A percentile compares a stretch with the other conserved stretches of the same genome.
phyloP scores from a whole-genome alignment of 495 filamentous ascomycete genomes.

The Penicillium herquei region DNA sequence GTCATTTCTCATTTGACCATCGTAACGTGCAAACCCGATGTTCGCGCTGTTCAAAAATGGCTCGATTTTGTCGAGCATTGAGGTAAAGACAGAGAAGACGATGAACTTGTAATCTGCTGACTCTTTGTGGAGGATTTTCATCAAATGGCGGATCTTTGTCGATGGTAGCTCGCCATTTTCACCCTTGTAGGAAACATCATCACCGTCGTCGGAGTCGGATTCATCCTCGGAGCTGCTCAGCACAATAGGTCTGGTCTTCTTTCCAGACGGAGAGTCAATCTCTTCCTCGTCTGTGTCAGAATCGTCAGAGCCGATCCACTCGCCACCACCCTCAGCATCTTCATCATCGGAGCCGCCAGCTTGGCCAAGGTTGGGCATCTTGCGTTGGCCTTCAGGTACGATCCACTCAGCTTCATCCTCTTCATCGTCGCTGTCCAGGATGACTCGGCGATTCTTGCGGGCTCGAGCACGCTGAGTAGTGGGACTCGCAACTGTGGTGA shows the following conservation, averaged over 20 bases:
- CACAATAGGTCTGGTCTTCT: slow-evolving; percentile 17
- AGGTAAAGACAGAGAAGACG: slow-evolving; percentile 96
- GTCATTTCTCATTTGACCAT: slow-evolving; percentile 94
- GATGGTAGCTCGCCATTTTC: slow-evolving; percentile 64
- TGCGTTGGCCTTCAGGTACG: slow-evolving; percentile 61
- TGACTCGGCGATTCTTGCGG: slow-evolving; percentile 49
- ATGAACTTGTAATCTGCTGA: slow-evolving; percentile 84
- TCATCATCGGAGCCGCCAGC: slow-evolving; percentile 83
- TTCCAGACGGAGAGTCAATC: slow-evolving; percentile 34
- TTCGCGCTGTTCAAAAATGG: slow-evolving; percentile 76
- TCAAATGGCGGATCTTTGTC: slow-evolving; percentile 84
- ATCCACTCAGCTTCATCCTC: slow-evolving; percentile 76
- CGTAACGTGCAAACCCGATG: slow-evolving; percentile 82
- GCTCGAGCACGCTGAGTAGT: slow-evolving; percentile 37
- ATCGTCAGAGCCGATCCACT: slow-evolving; percentile 69
- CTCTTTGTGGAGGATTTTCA: slow-evolving; percentile 79
- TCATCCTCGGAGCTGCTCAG: slow-evolving; percentile 23
- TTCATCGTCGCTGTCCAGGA: slow-evolving; percentile 67
- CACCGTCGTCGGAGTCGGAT: slow-evolving; percentile 23
- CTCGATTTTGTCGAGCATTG: slow-evolving; percentile 95
- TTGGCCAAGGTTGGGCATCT: slow-evolving; percentile 60
- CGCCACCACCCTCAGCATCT: slow-evolving; percentile 79
- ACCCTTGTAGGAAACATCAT: slow-evolving; percentile 42
- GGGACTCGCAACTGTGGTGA: slow-evolving; percentile 18
- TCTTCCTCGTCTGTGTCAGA: slow-evolving; percentile 52